Conservation (phyloP, 176 grass and related monocot genomes). For the Eleusine indica region DNA sequence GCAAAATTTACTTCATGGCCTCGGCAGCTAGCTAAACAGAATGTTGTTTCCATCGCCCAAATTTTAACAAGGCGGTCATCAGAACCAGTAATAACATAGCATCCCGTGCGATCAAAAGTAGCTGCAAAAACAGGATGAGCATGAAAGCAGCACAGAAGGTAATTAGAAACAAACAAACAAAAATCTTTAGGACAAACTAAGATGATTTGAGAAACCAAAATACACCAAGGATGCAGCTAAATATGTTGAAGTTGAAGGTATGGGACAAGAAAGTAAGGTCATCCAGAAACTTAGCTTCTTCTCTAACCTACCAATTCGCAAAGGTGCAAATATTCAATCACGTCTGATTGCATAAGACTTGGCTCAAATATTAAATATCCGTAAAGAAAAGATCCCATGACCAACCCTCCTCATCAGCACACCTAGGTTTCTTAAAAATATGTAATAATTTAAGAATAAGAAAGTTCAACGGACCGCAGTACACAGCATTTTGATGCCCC, state of each 20-base stretch:
- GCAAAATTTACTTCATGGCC: slow-evolving; percentile 89
- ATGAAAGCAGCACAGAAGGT: slow-evolving; percentile 25
- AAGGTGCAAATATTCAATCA: slow-evolving; percentile 9
- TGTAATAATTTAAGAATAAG: slow-evolving; percentile 26
- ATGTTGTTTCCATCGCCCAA: slow-evolving; percentile 97
- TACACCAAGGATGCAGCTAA: slow-evolving; percentile 22
- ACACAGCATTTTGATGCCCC: slow-evolving; percentile 95
- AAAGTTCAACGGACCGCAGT: slow-evolving; percentile 82
- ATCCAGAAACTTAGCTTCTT: slow-evolving; percentile 5
- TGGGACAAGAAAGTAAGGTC: background rate
- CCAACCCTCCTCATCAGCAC: background rate
- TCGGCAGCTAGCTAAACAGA: slow-evolving; percentile 90
- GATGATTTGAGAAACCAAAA: slow-evolving; percentile 23
- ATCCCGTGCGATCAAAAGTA: slow-evolving; percentile 87
- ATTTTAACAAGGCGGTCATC: slow-evolving; percentile 99
- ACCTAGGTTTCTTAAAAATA: slow-evolving; percentile 1
- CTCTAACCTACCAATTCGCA: background rate
- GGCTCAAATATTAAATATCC: background rate
- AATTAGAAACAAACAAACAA: slow-evolving; percentile 11
- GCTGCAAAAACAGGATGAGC: slow-evolving; percentile 51
- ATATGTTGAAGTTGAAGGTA: slow-evolving; percentile 31
- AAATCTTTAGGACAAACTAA: slow-evolving; percentile 1
- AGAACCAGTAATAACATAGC: slow-evolving; percentile 94
- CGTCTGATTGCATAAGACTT: background rate
- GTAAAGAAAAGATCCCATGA: background rate